phyloP scores from a whole-genome alignment of 1,139 yeast genomes.

The Diutina ranongensis region DNA sequence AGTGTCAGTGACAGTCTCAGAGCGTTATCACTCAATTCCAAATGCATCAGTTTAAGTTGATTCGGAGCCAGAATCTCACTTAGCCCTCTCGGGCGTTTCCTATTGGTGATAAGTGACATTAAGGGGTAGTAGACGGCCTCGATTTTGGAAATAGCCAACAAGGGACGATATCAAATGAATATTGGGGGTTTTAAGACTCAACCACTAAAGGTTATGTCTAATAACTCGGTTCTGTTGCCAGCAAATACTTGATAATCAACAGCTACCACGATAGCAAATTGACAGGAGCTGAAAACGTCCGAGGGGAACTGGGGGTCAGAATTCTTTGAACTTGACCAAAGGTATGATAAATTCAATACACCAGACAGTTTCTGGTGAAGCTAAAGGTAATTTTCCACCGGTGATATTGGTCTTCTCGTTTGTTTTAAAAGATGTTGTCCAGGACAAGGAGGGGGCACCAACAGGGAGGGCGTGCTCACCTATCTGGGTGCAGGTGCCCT shows the following conservation, averaged over 20 bases:
- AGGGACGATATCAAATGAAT: no score
- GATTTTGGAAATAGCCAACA: not conserved
- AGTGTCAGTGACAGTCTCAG: conserved; percentile 5
- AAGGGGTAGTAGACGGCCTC: conserved; percentile 3
- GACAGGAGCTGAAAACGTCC: no score
- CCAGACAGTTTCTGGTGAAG: no score
- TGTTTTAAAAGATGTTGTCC: not conserved
- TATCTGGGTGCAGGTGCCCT: conserved; percentile 4
- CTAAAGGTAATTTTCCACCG: not conserved
- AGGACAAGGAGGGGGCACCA: not conserved
- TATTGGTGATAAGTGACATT: conserved; percentile 3
- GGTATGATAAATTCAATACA: no score
- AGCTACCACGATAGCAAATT: no score
- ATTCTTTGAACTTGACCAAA: no score
- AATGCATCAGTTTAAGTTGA: conserved; percentile 2
- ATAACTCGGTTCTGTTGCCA: no score
- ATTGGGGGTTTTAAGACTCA: no score
- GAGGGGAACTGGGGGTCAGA: no score
- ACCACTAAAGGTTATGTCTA: no score
- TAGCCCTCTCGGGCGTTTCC: conserved; percentile 3
- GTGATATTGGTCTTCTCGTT: not conserved
- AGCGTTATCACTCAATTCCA: conserved; percentile 1
- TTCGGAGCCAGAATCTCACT: not conserved
- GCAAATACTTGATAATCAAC: no score
- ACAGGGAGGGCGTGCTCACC: conserved; percentile 4